A percentile compares a stretch with the other conserved stretches of the same genome.
Evolutionary conservation across 139 green algal genomes (phyloP).

Genomic region (Coelastrella sp.): DNA sequence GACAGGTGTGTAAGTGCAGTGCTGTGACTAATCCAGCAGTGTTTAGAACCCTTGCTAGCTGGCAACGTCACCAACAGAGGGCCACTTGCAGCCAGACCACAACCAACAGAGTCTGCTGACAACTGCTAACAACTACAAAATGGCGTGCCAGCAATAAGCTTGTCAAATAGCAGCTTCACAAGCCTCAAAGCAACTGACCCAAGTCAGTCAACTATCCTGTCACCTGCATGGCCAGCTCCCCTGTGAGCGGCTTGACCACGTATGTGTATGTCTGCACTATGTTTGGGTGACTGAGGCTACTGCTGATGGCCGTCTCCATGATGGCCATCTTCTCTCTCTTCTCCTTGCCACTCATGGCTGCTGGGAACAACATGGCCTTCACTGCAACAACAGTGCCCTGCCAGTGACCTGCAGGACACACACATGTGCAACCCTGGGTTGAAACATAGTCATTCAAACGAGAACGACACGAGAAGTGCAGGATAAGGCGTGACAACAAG

Average conservation of each 20-base stretch:
- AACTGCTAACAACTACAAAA: too few relatives aligned
- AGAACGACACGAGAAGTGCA: too few relatives aligned
- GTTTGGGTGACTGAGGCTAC: constrained; percentile 41
- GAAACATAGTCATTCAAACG: too few relatives aligned
- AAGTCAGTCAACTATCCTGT: neutral
- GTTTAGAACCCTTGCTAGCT: too few relatives aligned
- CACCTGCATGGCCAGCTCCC: constrained; percentile 24
- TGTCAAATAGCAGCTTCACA: neutral
- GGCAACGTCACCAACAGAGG: too few relatives aligned
- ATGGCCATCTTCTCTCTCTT: constrained; percentile 58
- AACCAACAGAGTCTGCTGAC: too few relatives aligned
- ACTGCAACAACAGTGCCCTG: constrained; percentile 58
- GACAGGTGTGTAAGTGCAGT: too few relatives aligned
- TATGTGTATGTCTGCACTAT: constrained; percentile 55
- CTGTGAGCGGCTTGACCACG: constrained; percentile 36
- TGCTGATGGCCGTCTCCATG: constrained; percentile 59
- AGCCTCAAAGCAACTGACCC: neutral
- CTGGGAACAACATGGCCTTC: constrained; percentile 60
- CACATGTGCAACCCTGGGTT: too few relatives aligned
- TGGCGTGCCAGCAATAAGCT: too few relatives aligned
- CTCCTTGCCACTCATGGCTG: constrained; percentile 46
- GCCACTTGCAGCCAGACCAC: too few relatives aligned
- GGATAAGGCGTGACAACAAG: too few relatives aligned
- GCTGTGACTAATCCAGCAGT: too few relatives aligned
- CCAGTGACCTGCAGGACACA: constrained; percentile 37